These are phyloP conservation scores for Lactarius quietus DNA, from an alignment of 768 basidiomycete genomes.

Conservation along the genomic window DNA sequence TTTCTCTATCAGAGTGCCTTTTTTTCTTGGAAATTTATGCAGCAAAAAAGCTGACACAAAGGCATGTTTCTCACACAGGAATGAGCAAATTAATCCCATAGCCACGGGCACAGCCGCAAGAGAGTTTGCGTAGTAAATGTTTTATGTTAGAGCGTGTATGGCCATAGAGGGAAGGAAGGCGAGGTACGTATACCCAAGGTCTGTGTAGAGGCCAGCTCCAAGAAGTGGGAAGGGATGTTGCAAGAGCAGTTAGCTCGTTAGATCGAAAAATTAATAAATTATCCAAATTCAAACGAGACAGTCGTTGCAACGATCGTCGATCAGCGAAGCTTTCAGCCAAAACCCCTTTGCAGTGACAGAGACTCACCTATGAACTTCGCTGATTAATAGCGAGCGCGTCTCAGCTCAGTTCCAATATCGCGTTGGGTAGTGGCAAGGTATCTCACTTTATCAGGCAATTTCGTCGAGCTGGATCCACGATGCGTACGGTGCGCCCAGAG, in stretches of 20 bases:
- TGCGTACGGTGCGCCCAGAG: background rate
- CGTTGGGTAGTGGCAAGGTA: background rate
- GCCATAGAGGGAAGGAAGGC: background rate
- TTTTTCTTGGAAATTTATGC: background rate
- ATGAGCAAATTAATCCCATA: background rate
- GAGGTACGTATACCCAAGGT: background rate
- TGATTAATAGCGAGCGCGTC: background rate
- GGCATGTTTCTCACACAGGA: background rate
- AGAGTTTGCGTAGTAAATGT: background rate
- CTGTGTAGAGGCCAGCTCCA: background rate
- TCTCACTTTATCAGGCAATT: background rate
- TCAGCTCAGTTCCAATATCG: background rate
- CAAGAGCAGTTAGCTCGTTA: background rate
- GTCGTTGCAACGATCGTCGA: no score
- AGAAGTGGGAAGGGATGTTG: background rate
- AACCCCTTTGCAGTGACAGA: background rate
- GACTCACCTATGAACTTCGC: conserved; percentile 7
- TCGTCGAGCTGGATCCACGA: conserved; percentile 1
- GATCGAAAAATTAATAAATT: no score
- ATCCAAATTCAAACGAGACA: no score
- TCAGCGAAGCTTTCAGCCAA: no score
- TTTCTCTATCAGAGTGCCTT: background rate
- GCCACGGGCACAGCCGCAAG: background rate
- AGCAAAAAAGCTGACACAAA: background rate
- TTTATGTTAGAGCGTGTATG: background rate